phyloP scores from a whole-genome alignment of 345 rosid genomes.

The Lepidium didymum region DNA sequence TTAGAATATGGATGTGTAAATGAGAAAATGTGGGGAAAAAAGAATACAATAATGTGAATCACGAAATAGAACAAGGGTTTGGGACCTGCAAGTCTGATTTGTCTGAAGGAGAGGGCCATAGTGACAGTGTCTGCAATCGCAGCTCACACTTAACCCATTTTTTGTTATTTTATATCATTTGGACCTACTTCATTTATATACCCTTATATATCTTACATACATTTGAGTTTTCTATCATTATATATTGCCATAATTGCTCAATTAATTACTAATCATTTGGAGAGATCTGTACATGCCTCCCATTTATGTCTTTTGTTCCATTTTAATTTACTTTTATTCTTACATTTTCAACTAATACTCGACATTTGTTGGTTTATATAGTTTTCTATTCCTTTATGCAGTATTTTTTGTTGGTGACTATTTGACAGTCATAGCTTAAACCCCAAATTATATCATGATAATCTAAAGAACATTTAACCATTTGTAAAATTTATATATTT shows the following conservation, averaged over 20 bases:
- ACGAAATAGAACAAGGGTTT: constrained; percentile 33
- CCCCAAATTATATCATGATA: too few species aligned
- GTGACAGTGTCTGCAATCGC: constrained; percentile 27
- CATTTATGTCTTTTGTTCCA: not conserved
- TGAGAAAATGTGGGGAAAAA: constrained; percentile 6
- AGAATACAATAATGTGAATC: constrained; percentile 31
- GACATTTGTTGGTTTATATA: not conserved
- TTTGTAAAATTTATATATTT: too few species aligned
- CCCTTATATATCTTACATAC: not conserved
- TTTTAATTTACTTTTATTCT: constrained; percentile 3
- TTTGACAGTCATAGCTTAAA: too few species aligned
- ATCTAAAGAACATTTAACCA: too few species aligned
- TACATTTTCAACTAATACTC: not conserved
- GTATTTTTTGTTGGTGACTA: too few species aligned
- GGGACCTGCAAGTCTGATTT: constrained; percentile 30
- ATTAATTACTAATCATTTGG: constrained; percentile 24
- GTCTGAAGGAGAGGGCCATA: constrained; percentile 30
- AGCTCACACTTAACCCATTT: constrained; percentile 18
- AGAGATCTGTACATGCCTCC: constrained; percentile 7
- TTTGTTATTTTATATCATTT: constrained; percentile 6
- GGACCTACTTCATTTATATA: constrained; percentile 21
- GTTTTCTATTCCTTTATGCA: not conserved
- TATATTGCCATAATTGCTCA: constrained; percentile 7
- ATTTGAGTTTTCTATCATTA: constrained; percentile 19
- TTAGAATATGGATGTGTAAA: not conserved